A percentile compares a stretch with the other conserved stretches of the same genome.
These are phyloP conservation scores for Kwoniella botswanensis DNA, from an alignment of 768 basidiomycete species.

Conservation along the genomic window DNA sequence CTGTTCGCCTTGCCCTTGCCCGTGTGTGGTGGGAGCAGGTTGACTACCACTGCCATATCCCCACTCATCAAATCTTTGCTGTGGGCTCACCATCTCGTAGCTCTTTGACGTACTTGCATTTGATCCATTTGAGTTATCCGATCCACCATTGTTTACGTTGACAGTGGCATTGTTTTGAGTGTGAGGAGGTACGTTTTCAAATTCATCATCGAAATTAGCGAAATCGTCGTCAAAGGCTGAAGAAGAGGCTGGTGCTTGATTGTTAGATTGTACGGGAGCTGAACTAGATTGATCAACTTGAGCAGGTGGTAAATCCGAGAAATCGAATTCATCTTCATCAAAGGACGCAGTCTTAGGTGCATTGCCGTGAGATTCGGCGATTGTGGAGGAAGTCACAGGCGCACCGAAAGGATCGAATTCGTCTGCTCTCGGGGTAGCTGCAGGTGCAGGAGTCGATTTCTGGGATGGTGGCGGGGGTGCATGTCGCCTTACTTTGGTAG, in stretches of 20 bases:
- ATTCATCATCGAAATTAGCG: slow-evolving; percentile 58
- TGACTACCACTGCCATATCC: slow-evolving; percentile 24
- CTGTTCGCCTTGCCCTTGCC: background rate
- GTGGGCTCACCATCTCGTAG: slow-evolving; percentile 55
- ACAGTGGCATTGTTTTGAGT: slow-evolving; percentile 11
- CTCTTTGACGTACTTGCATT: slow-evolving; percentile 32
- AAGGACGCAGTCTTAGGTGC: slow-evolving; percentile 34
- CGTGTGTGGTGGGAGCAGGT: background rate
- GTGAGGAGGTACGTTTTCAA: slow-evolving; percentile 40
- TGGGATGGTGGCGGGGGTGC: slow-evolving; percentile 47
- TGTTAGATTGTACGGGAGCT: background rate
- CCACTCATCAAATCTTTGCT: slow-evolving; percentile 38
- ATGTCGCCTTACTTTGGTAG: slow-evolving; percentile 31
- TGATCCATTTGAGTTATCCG: slow-evolving; percentile 19
- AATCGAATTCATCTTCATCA: slow-evolving; percentile 57
- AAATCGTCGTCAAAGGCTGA: slow-evolving; percentile 57
- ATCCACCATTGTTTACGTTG: slow-evolving; percentile 22
- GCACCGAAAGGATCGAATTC: slow-evolving; percentile 48
- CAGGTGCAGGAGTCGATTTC: slow-evolving; percentile 11
- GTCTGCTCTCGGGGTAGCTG: slow-evolving; percentile 21
- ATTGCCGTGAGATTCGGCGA: slow-evolving; percentile 23
- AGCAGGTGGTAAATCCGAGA: slow-evolving; percentile 50
- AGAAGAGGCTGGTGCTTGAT: background rate
- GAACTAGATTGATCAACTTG: slow-evolving; percentile 34
- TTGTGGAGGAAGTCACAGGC: slow-evolving; percentile 10